phyloP scores from a whole-genome alignment of 768 basidiomycete species.

The Terana coerulea region DNA sequence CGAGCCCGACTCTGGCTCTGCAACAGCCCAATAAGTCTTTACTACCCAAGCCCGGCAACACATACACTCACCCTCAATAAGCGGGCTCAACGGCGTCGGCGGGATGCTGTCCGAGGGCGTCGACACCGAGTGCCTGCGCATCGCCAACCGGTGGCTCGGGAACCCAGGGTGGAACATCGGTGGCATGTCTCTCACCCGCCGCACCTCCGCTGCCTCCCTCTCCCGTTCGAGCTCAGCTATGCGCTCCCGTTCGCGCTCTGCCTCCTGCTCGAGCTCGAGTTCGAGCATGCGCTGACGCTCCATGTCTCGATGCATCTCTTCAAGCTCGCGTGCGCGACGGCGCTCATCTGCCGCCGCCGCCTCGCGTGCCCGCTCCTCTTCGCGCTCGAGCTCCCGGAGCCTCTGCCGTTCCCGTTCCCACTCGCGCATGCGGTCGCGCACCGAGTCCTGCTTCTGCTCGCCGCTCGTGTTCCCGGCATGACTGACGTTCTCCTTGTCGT shows the following conservation, averaged over 20 bases:
- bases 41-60: too few species aligned
- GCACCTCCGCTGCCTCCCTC: conserved; percentile 11
- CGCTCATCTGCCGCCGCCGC: conserved; percentile 39
- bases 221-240: conserved; percentile 12
- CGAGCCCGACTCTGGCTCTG: too few species aligned
- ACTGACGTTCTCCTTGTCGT: background rate
- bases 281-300: conserved; percentile 23
- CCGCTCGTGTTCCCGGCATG: background rate
- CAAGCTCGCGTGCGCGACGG: conserved; percentile 31
- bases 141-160: conserved; percentile 8
- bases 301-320: conserved; percentile 22
- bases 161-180: background rate
- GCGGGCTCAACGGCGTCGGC: conserved; percentile 24
- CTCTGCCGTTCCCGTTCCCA: conserved; percentile 74
- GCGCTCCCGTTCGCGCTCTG: conserved; percentile 9
- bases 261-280: conserved; percentile 23
- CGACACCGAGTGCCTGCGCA: conserved; percentile 7
- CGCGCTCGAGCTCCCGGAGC: conserved; percentile 61
- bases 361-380: conserved; percentile 56
- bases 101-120: conserved; percentile 5
- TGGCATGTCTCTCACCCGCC: conserved; percentile 15
- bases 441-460: conserved; percentile 21
- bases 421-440: conserved; percentile 62
- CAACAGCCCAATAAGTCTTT: too few species aligned
- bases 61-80: conserved; percentile 23